phyloP scores from a whole-genome alignment of 2,329 filamentous ascomycete species.

The Metarhizium anisopliae region DNA sequence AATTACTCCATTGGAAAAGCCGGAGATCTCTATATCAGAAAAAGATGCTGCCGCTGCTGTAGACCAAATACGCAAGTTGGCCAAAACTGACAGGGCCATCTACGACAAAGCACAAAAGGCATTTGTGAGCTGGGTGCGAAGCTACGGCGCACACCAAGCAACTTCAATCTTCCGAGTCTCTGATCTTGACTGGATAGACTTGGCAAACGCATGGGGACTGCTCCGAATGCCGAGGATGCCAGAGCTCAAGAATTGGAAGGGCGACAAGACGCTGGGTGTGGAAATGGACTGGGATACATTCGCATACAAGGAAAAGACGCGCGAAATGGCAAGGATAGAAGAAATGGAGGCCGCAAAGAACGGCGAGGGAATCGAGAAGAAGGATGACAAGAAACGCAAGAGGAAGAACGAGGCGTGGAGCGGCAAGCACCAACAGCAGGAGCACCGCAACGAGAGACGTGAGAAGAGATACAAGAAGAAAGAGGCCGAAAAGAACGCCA shows the following conservation, averaged over 20 bases:
- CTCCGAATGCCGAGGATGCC: constrained; percentile 89
- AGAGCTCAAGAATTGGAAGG: constrained; percentile 66
- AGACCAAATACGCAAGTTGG: constrained; percentile 50
- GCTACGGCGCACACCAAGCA: constrained; percentile 85
- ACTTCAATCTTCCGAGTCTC: constrained; percentile 79
- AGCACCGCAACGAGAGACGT: constrained; percentile 49
- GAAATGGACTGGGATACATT: constrained; percentile 60
- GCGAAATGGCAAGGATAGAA: constrained; percentile 55
- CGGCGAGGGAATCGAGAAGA: constrained; percentile 25
- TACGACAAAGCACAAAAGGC: constrained; percentile 85
- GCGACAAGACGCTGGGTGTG: constrained; percentile 54
- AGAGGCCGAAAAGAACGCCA: constrained; percentile 52
- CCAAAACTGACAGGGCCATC: constrained; percentile 44
- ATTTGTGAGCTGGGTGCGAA: constrained; percentile 88
- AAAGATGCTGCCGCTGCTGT: constrained; percentile 51
- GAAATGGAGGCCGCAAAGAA: constrained; percentile 42
- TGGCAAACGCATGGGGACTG: constrained; percentile 78
- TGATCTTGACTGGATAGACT: constrained; percentile 77
- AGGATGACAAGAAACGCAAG: constrained; percentile 42
- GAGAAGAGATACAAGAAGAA: constrained; percentile 57
- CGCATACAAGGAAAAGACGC: constrained; percentile 61
- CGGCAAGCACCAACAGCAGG: constrained; percentile 57
- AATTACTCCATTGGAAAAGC: constrained; percentile 53
- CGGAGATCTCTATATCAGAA: constrained; percentile 47
- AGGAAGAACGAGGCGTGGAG: constrained; percentile 64